Percentiles rank a stretch among this genome's conserved stretches.
These are phyloP conservation scores for Ceratobasidium sp. DNA, from an alignment of 1,284 basidiomycete species.

Conservation along the genomic window DNA sequence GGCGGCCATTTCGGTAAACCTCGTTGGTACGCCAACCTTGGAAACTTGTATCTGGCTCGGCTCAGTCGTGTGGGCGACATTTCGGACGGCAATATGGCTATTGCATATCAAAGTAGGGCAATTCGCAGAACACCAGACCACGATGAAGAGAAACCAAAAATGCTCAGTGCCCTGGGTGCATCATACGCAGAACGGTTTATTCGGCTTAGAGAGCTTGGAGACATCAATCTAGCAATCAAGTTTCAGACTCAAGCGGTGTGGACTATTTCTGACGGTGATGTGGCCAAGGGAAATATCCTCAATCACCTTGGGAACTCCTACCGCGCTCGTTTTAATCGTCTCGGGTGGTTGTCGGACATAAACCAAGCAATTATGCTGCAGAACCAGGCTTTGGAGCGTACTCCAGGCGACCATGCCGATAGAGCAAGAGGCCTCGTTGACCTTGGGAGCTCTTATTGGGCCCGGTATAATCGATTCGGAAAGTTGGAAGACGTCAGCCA, in stretches of 20 bases:
- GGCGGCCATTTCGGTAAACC: no score
- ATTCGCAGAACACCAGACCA: no score
- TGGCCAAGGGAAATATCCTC: not conserved
- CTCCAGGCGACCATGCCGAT: not conserved
- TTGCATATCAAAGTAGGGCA: no score
- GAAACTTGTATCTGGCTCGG: no score
- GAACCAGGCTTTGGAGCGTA: not conserved
- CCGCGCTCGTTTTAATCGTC: not conserved
- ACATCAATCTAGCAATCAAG: not conserved
- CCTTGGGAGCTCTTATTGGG: not conserved
- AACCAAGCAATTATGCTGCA: not conserved
- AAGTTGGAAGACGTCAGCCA: not conserved
- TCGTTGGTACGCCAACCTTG: no score
- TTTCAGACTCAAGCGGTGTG: not conserved
- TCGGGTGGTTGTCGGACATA: not conserved
- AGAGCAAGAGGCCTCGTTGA: not conserved
- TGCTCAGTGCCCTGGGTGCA: no score
- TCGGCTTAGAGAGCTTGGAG: not conserved
- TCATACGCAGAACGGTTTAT: no score
- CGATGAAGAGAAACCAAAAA: no score
- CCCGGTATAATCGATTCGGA: not conserved
- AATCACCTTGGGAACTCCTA: not conserved
- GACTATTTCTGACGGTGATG: not conserved
- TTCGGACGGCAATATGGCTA: no score
- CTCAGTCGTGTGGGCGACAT: no score